Percentiles rank a stretch among this genome's conserved stretches.
These are phyloP conservation scores for Pseudogymnoascus pannorum DNA, from an alignment of 2,329 filamentous ascomycete species.

Conservation along the genomic window DNA sequence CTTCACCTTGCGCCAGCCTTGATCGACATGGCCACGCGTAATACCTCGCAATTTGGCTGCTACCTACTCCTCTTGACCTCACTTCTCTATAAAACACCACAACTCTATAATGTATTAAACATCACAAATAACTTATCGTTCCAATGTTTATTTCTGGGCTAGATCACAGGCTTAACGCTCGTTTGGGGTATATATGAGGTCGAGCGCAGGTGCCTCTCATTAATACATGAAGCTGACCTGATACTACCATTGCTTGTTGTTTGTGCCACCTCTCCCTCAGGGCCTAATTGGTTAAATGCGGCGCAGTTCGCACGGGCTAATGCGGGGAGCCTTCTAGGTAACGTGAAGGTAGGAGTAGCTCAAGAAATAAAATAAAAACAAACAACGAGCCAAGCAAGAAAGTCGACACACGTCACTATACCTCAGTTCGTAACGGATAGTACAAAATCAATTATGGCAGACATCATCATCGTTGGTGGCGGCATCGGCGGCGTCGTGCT, in stretches of 20 bases:
- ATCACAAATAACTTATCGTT: no score
- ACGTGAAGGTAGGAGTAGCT: background rate
- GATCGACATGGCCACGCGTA: no score
- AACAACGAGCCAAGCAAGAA: background rate
- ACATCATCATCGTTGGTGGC: conserved; percentile 34
- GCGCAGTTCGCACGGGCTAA: background rate
- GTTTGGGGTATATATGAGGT: no score
- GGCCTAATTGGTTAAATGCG: background rate
- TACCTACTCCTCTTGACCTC: no score
- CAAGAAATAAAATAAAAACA: background rate
- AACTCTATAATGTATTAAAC: no score
- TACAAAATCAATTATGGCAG: conserved; percentile 13
- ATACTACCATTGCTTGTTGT: background rate
- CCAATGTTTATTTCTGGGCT: no score
- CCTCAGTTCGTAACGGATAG: background rate
- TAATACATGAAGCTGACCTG: background rate
- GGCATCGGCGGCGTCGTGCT: conserved; percentile 33
- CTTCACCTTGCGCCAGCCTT: no score
- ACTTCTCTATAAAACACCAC: no score
- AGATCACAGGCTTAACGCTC: no score
- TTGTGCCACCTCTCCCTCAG: background rate
- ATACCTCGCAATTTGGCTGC: no score
- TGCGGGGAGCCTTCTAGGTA: background rate
- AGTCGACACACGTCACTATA: background rate
- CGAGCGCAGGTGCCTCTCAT: background rate